phyloP scores from a whole-genome alignment of 768 basidiomycete genomes.

The Tephrocybe sp. region DNA sequence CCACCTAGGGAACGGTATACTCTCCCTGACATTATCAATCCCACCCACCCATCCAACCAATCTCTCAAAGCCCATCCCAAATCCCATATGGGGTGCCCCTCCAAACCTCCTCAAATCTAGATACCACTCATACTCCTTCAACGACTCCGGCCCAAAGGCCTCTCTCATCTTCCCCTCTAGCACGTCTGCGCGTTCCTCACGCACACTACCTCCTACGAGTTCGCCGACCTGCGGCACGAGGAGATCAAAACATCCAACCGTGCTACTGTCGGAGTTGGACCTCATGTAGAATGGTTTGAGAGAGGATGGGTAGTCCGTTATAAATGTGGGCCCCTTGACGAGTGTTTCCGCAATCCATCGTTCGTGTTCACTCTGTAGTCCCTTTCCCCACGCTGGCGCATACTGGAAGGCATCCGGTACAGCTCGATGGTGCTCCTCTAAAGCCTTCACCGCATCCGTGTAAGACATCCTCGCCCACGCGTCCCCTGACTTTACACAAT shows the following conservation, averaged over 20 bases:
- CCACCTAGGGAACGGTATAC: constrained; percentile 91
- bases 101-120: constrained; percentile 81
- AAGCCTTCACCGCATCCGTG: constrained; percentile 63
- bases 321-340: constrained; percentile 77
- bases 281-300: constrained; percentile 99
- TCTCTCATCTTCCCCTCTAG: constrained; percentile 49
- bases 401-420: constrained; percentile 47
- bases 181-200: constrained; percentile 67
- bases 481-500: constrained; percentile 28
- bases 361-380: constrained; percentile 89
- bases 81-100: constrained; percentile 90
- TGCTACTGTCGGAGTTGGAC: constrained; percentile 44
- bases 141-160: constrained; percentile 41
- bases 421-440: constrained; percentile 36
- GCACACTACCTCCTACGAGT: constrained; percentile 86
- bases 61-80: constrained; percentile 94
- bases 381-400: constrained; percentile 61
- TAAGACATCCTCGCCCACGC: constrained; percentile 80
- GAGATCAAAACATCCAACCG: constrained; percentile 95
- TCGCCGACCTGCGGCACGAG: constrained; percentile 88
- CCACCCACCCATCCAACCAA: constrained; percentile 85
- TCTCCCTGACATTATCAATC: constrained; percentile 88
- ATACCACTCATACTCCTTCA: constrained; percentile 63
- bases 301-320: constrained; percentile 80
- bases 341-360: constrained; percentile 77